Percentiles rank a stretch among this genome's conserved stretches.
Conservation (phyloP, 805 yeast genomes). For the Cephaloascus albidus region DNA sequence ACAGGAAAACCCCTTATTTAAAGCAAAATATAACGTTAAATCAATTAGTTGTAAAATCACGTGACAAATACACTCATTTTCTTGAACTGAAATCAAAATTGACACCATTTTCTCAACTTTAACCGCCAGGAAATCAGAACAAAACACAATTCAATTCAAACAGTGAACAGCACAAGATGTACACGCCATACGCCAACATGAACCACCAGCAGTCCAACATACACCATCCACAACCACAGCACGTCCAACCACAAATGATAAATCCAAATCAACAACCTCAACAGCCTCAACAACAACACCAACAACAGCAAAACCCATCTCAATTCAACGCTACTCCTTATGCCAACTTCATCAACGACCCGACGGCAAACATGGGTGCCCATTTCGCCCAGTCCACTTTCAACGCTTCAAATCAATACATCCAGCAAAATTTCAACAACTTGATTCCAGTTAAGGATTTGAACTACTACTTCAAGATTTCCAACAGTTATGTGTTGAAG, state of each 20-base stretch:
- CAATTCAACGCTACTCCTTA: constrained; percentile 6
- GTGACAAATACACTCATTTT: too few species aligned
- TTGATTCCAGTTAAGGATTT: constrained; percentile 46
- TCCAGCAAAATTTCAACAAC: constrained; percentile 60
- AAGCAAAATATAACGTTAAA: too few species aligned
- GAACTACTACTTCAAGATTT: constrained; percentile 85
- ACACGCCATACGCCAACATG: neutral
- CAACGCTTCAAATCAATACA: constrained; percentile 68
- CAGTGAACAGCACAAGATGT: neutral
- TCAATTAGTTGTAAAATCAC: too few species aligned
- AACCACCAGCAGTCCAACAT: neutral
- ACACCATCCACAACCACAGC: neutral
- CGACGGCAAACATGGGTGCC: constrained; percentile 75
- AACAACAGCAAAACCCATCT: neutral
- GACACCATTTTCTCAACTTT: too few species aligned
- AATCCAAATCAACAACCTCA: neutral
- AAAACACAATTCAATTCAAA: too few species aligned
- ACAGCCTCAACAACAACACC: too few species aligned
- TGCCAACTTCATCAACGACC: constrained; percentile 56
- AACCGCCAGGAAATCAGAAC: too few species aligned
- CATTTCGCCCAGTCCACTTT: constrained; percentile 85
- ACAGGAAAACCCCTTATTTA: too few species aligned
- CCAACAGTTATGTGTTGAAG: constrained; percentile 73
- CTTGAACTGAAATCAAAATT: too few species aligned
- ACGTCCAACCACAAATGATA: neutral